Evolutionary conservation across 805 yeast species (phyloP).

Genomic region (Priceomyces medius): DNA sequence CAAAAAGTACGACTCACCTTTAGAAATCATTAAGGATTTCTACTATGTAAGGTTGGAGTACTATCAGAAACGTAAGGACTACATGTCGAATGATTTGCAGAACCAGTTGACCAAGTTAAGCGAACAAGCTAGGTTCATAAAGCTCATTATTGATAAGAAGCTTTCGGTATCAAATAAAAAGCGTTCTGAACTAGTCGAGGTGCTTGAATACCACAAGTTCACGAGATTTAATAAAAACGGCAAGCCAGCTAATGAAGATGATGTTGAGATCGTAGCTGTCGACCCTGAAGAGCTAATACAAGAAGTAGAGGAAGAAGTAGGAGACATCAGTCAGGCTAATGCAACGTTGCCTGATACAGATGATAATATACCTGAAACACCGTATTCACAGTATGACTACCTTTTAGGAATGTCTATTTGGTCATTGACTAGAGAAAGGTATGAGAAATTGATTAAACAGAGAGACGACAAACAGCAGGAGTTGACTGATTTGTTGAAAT

Average conservation of each 20-base stretch:
- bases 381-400: conserved; percentile 75
- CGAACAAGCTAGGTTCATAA: conserved; percentile 87
- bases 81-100: conserved; percentile 63
- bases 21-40: conserved; percentile 80
- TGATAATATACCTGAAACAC: conserved; percentile 48
- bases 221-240: conserved; percentile 75
- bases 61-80: conserved; percentile 89
- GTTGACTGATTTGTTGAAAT: conserved; percentile 59
- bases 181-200: conserved; percentile 59
- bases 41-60: conserved; percentile 83
- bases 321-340: conserved; percentile 21
- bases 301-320: conserved; percentile 43
- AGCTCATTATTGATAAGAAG: conserved; percentile 77
- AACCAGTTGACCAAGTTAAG: conserved; percentile 72
- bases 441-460: conserved; percentile 74
- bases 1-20: conserved; percentile 71
- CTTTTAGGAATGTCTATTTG: conserved; percentile 89
- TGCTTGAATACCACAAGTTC: conserved; percentile 63
- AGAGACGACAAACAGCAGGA: conserved; percentile 71
- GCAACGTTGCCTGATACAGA: conserved; percentile 25
- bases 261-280: conserved; percentile 18
- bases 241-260: conserved; percentile 51
- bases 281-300: conserved; percentile 40
- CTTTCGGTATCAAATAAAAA: conserved; percentile 74
- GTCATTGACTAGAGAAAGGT: conserved; percentile 89